These are phyloP conservation scores for Rhynchospora tenuis DNA, from an alignment of 176 grass and related monocot species.

Conservation along the genomic window DNA sequence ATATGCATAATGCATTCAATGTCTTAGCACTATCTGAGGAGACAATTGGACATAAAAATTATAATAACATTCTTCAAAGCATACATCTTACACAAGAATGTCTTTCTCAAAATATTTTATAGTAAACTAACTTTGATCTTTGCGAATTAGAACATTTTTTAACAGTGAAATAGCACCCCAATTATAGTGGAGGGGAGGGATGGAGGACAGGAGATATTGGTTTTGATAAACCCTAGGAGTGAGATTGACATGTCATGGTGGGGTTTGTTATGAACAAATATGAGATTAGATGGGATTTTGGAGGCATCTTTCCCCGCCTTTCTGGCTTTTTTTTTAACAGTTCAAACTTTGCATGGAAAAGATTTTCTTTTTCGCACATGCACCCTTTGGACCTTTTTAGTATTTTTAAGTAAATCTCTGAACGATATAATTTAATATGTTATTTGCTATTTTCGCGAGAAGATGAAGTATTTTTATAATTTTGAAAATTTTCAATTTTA, in stretches of 20 bases:
- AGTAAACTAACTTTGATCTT: not conserved
- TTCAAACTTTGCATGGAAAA: not conserved
- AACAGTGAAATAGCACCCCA: not conserved
- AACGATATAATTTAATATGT: not conserved
- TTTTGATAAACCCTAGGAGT: slow-evolving; percentile 29
- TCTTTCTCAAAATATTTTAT: not conserved
- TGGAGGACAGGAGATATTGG: slow-evolving; percentile 26
- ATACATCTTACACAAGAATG: slow-evolving; percentile 11
- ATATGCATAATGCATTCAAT: not conserved
- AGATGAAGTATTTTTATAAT: too few species aligned
- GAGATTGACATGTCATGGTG: not conserved
- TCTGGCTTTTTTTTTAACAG: slow-evolving; percentile 33
- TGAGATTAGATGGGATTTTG: slow-evolving; percentile 30
- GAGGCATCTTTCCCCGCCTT: slow-evolving; percentile 42
- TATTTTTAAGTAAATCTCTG: not conserved
- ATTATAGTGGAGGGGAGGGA: not conserved
- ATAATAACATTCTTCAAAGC: slow-evolving; percentile 27
- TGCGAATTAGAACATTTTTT: not conserved
- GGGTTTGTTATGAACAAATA: not conserved
- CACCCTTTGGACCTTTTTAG: not conserved
- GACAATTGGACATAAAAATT: slow-evolving; percentile 9
- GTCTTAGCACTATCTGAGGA: not conserved
- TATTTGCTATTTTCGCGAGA: not conserved
- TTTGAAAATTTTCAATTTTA: too few species aligned
- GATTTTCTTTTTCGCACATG: not conserved